A percentile compares a stretch with the other conserved stretches of the same genome.
These are phyloP conservation scores for Globisporangium camurandrum DNA, from an alignment of 352 stramenopile species.

Conservation along the genomic window DNA sequence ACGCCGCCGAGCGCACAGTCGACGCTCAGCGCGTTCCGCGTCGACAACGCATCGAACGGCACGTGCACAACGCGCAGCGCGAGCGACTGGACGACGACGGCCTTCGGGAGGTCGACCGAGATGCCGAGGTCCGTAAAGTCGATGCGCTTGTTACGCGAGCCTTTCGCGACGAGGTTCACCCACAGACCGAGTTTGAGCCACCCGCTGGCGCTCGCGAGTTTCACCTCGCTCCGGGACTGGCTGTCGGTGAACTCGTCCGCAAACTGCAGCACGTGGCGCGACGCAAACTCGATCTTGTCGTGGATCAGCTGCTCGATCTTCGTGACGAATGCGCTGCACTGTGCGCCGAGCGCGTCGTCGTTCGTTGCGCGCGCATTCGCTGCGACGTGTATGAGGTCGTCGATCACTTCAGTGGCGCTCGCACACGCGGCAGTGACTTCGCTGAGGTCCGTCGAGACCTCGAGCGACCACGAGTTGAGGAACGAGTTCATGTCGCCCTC, in stretches of 20 bases:
- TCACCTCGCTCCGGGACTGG: slow-evolving; percentile 51
- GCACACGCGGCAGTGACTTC: slow-evolving; percentile 44
- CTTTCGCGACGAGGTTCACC: slow-evolving; percentile 70
- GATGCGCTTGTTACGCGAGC: slow-evolving; percentile 66
- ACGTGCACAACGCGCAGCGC: slow-evolving; percentile 53
- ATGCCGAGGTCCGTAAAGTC: slow-evolving; percentile 63
- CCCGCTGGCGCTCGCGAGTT: slow-evolving; percentile 38
- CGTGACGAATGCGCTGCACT: slow-evolving; percentile 36
- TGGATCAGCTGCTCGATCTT: slow-evolving; percentile 48
- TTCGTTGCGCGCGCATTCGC: slow-evolving; percentile 51
- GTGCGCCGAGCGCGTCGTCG: slow-evolving; percentile 23
- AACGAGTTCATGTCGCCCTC: slow-evolving; percentile 82
- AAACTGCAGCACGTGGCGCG: slow-evolving; percentile 61
- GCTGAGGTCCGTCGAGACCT: slow-evolving; percentile 35
- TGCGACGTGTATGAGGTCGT: slow-evolving; percentile 49
- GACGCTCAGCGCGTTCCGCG: slow-evolving; percentile 15
- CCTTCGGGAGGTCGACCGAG: slow-evolving; percentile 69
- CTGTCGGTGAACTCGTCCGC: slow-evolving; percentile 66
- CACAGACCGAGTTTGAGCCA: slow-evolving; percentile 57
- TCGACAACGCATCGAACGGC: slow-evolving; percentile 47
- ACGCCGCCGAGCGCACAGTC: slow-evolving; percentile 56
- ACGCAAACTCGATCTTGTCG: slow-evolving; percentile 61
- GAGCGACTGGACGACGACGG: slow-evolving; percentile 69
- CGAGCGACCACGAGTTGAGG: slow-evolving; percentile 67
- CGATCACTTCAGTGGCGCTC: slow-evolving; percentile 47